phyloP scores from a whole-genome alignment of 208 protist species.

The Wallacemonas sp. region DNA sequence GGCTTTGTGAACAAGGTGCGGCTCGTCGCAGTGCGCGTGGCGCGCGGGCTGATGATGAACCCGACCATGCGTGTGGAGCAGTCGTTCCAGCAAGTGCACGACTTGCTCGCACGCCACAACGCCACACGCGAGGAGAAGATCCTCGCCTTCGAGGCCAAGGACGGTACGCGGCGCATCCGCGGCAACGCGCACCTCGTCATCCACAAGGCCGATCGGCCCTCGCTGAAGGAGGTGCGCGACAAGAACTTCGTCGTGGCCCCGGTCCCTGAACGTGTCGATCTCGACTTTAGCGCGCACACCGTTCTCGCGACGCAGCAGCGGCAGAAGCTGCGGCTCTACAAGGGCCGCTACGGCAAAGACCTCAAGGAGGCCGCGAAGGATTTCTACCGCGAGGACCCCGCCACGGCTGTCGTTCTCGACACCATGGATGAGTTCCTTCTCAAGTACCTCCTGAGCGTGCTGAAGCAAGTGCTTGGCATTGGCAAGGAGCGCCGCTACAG shows the following conservation, averaged over 20 bases:
- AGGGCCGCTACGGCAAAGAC: constrained; percentile 80
- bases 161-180: constrained; percentile 84
- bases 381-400: constrained; percentile 88
- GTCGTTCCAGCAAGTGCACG: constrained; percentile 61
- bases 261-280: constrained; percentile 81
- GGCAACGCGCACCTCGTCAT: constrained; percentile 74
- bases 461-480: constrained; percentile 87
- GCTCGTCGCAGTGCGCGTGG: constrained; percentile 77
- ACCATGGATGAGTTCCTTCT: constrained; percentile 91
- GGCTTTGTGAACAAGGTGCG: constrained; percentile 88
- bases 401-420: constrained; percentile 83
- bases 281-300: constrained; percentile 86
- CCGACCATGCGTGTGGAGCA: constrained; percentile 76
- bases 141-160: constrained; percentile 82
- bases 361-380: constrained; percentile 76
- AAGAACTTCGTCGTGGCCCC: constrained; percentile 72
- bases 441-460: constrained; percentile 80
- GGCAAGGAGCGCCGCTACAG: constrained; percentile 76
- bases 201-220: constrained; percentile 45
- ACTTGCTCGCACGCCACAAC: constrained; percentile 75
- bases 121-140: constrained; percentile 80
- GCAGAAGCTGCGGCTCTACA: constrained; percentile 86
- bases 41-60: constrained; percentile 83
- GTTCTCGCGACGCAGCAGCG: constrained; percentile 89
- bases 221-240: constrained; percentile 64